Conservation (phyloP, 2,329 filamentous ascomycete species). For the Verticillium nonalfalfae region DNA sequence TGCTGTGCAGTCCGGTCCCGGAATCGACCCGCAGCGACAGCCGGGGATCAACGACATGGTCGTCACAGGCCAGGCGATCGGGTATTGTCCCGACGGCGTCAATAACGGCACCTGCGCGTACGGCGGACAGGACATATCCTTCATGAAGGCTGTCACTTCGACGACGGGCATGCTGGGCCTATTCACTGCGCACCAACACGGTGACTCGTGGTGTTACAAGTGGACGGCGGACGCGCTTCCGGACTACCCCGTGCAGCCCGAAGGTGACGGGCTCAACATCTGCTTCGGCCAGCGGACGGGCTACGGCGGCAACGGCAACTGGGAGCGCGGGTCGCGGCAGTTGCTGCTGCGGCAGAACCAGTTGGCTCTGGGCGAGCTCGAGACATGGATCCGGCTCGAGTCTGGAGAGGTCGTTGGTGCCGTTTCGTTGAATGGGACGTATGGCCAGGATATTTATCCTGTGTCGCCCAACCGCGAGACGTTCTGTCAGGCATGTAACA, state of each 20-base stretch:
- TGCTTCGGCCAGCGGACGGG: slow-evolving; percentile 62
- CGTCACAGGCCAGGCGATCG: slow-evolving; percentile 35
- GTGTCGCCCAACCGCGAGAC: slow-evolving; percentile 30
- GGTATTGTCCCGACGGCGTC: slow-evolving; percentile 34
- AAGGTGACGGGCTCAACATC: slow-evolving; percentile 31
- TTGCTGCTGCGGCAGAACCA: slow-evolving; percentile 38
- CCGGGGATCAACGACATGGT: slow-evolving; percentile 35
- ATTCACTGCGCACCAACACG: slow-evolving; percentile 63
- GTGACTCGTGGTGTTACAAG: slow-evolving; percentile 50
- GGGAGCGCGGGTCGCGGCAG: slow-evolving; percentile 55
- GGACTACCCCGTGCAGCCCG: slow-evolving; percentile 52
- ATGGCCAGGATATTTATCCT: slow-evolving; percentile 48
- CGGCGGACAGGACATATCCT: slow-evolving; percentile 48
- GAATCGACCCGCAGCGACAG: slow-evolving; percentile 26
- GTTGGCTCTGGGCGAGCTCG: slow-evolving; percentile 32
- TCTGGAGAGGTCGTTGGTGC: slow-evolving; percentile 41
- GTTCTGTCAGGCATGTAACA: slow-evolving; percentile 2
- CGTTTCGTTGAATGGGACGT: slow-evolving; percentile 54
- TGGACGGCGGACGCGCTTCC: slow-evolving; percentile 37
- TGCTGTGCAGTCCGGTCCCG: slow-evolving; percentile 28
- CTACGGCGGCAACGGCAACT: slow-evolving; percentile 63
- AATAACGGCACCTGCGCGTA: slow-evolving; percentile 30
- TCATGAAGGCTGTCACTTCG: slow-evolving; percentile 54
- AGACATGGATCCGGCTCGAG: slow-evolving; percentile 58
- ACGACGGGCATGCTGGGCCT: slow-evolving; percentile 49